phyloP scores from a whole-genome alignment of 352 stramenopile genomes.

The Blastocystis hominis region DNA sequence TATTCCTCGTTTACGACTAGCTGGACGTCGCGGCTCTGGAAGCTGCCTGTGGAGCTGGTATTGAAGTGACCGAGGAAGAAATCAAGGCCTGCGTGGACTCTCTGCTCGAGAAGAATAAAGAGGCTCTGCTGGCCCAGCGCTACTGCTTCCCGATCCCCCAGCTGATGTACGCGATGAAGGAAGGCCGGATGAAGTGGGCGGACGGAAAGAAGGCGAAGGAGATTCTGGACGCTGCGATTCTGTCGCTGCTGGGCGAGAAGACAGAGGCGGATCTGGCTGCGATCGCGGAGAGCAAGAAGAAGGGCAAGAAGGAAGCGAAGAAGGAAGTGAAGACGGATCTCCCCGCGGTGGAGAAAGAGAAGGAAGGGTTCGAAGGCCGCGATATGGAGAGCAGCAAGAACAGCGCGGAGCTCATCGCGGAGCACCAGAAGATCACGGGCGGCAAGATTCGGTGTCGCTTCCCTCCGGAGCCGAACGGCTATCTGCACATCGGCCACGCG shows the following conservation, averaged over 20 bases:
- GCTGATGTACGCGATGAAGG: constrained; percentile 49
- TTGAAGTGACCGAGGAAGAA: constrained; percentile 24
- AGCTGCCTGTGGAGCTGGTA: constrained; percentile 1
- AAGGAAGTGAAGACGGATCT: constrained; percentile 16
- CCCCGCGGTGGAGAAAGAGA: constrained; percentile 41
- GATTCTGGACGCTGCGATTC: constrained; percentile 3
- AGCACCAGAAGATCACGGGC: constrained; percentile 68
- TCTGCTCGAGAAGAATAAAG: constrained; percentile 4
- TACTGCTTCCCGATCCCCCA: constrained; percentile 45
- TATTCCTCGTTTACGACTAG: background rate
- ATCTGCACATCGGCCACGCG: constrained; percentile 95
- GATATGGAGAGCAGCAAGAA: constrained; percentile 63
- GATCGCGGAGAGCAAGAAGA: background rate
- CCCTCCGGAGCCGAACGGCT: constrained; percentile 95
- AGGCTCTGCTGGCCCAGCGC: constrained; percentile 1
- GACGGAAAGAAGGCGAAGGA: constrained; percentile 40
- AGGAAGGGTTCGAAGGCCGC: constrained; percentile 39
- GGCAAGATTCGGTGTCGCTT: constrained; percentile 89
- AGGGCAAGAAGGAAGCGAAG: too few relatives aligned
- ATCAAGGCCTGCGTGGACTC: background rate
- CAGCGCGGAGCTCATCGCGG: constrained; percentile 65
- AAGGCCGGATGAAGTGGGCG: constrained; percentile 50
- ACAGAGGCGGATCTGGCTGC: background rate
- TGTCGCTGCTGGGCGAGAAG: background rate
- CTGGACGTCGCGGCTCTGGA: background rate